A percentile compares a stretch with the other conserved stretches of the same genome.
These are phyloP conservation scores for Phaeosphaeria sp. DNA, from an alignment of 2,329 filamentous ascomycete genomes.

Conservation along the genomic window DNA sequence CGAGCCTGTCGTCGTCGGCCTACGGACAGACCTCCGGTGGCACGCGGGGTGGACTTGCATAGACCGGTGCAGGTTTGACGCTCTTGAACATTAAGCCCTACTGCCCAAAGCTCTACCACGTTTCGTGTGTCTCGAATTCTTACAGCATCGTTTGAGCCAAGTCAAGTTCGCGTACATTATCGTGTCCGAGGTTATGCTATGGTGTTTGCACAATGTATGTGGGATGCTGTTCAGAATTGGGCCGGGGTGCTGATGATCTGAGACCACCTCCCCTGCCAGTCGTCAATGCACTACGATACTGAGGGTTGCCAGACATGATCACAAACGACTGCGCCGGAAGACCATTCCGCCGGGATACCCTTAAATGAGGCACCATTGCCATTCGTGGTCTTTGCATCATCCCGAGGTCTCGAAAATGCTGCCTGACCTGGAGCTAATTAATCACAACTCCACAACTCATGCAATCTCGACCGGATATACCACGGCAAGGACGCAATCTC, in stretches of 20 bases:
- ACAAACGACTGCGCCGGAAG: not conserved
- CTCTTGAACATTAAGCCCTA: not conserved
- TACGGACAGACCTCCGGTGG: not conserved
- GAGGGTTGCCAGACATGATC: not conserved
- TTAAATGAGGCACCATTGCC: not conserved
- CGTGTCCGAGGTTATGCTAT: not conserved
- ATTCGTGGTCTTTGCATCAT: not conserved
- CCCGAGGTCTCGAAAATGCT: not conserved
- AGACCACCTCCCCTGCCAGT: not conserved
- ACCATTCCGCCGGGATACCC: not conserved
- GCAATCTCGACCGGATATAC: not conserved
- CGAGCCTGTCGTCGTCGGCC: not conserved
- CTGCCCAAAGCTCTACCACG: not conserved
- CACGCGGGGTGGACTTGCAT: not conserved
- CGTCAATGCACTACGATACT: not conserved
- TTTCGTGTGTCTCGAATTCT: not conserved
- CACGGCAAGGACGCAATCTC: not conserved
- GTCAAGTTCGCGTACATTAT: not conserved
- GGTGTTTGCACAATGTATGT: not conserved
- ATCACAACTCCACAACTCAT: not conserved
- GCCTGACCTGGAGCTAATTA: not conserved
- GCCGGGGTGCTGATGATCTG: not conserved
- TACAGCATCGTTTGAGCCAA: not conserved
- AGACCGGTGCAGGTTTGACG: not conserved
- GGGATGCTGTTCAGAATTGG: not conserved